phyloP scores from a whole-genome alignment of 1,284 basidiomycete genomes.

The Heterobasidion irregulare region DNA sequence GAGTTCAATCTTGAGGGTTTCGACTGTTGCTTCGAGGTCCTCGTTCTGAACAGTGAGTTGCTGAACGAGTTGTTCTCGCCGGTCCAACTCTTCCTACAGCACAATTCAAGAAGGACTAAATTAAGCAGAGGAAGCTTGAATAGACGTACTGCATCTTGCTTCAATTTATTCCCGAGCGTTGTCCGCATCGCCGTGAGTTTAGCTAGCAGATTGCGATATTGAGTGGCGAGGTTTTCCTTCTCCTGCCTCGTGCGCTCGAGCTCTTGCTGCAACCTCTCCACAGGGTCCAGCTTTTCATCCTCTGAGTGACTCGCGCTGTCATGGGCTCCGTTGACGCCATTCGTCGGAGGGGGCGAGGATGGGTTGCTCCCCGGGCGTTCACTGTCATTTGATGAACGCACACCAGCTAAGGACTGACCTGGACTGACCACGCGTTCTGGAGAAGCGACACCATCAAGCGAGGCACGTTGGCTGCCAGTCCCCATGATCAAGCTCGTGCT shows the following conservation, averaged over 20 bases:
- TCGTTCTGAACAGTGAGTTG: conserved; percentile 71
- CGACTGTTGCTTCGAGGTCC: conserved; percentile 59
- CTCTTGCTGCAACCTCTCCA: conserved; percentile 48
- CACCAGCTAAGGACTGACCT: conserved; percentile 5
- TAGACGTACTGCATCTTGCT: conserved; percentile 87
- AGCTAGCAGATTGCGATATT: conserved; percentile 81
- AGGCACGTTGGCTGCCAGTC: background rate
- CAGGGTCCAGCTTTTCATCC: conserved; percentile 30
- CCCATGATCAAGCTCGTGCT: background rate
- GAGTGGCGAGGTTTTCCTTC: conserved; percentile 76
- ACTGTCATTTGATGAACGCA: conserved; percentile 20
- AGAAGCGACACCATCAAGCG: background rate
- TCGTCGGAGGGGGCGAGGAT: conserved; percentile 16
- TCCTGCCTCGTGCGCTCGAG: conserved; percentile 63
- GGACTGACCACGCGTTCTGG: conserved; percentile 5
- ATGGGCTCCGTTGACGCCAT: conserved; percentile 16
- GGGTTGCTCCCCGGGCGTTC: conserved; percentile 12
- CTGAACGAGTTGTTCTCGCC: conserved; percentile 75
- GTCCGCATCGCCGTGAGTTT: conserved; percentile 93
- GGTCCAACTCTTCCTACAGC: conserved; percentile 87
- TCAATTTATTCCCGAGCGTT: conserved; percentile 88
- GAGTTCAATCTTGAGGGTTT: conserved; percentile 75
- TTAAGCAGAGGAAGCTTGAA: background rate
- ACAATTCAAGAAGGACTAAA: conserved; percentile 1
- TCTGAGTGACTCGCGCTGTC: conserved; percentile 15